Percentiles rank a stretch among this genome's conserved stretches.
Evolutionary conservation across 2,329 filamentous ascomycete genomes (phyloP).

Genomic region (Cytospora chrysosperma): DNA sequence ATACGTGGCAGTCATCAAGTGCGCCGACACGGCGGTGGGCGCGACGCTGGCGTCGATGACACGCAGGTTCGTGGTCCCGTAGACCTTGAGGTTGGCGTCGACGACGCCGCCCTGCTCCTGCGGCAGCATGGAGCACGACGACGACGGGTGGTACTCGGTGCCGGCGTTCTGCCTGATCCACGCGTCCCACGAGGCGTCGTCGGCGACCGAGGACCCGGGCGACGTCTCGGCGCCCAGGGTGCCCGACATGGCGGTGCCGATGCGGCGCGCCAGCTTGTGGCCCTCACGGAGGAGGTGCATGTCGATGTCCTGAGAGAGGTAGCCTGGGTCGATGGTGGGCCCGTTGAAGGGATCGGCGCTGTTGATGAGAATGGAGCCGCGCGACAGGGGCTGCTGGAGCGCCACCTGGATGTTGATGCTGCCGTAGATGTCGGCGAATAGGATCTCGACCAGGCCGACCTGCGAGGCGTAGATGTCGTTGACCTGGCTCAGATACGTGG

Average conservation of each 20-base stretch:
- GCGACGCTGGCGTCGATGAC: conserved; percentile 47
- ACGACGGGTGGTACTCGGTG: conserved; percentile 40
- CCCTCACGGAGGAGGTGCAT: conserved; percentile 44
- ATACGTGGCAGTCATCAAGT: conserved; percentile 31
- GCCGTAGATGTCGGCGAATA: conserved; percentile 28
- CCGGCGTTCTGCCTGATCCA: conserved; percentile 28
- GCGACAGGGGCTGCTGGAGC: conserved; percentile 44
- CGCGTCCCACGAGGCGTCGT: conserved; percentile 29
- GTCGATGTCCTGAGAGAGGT: conserved; percentile 50
- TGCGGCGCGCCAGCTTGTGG: conserved; percentile 34
- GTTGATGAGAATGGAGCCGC: conserved; percentile 54
- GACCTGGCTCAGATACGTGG: conserved; percentile 31
- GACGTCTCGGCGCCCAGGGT: conserved; percentile 37
- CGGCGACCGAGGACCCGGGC: conserved; percentile 36
- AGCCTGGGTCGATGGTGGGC: conserved; percentile 47
- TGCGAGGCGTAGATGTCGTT: conserved; percentile 27
- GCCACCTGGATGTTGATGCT: conserved; percentile 25
- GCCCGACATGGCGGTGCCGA: conserved; percentile 34
- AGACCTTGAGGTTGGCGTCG: conserved; percentile 41
- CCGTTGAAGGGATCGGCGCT: conserved; percentile 38
- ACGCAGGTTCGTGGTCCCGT: conserved; percentile 43
- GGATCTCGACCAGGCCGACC: conserved; percentile 28
- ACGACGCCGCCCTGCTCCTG: conserved; percentile 46
- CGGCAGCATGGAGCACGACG: conserved; percentile 47
- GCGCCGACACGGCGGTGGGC: conserved; percentile 35